A percentile compares a stretch with the other conserved stretches of the same genome.
Conservation (phyloP, 495 filamentous ascomycete genomes). For the Entonaema liquescens region DNA sequence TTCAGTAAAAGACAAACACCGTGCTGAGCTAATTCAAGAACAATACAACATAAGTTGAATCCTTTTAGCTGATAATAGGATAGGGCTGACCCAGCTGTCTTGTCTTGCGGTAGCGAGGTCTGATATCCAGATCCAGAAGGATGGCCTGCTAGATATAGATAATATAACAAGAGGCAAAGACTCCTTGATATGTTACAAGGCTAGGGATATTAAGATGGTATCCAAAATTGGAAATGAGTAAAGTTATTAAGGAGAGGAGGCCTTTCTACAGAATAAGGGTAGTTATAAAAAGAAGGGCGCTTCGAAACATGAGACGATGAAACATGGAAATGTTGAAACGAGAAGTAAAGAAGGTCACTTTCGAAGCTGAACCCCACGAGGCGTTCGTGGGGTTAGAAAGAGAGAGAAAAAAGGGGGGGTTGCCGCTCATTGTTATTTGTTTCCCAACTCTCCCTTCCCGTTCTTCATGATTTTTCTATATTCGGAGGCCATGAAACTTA, state of each 20-base stretch:
- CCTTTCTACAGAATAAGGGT: constrained; percentile 9
- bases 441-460: constrained; percentile 2
- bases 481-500: constrained; percentile 28
- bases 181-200: constrained; percentile 26
- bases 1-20: background rate
- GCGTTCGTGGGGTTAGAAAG: constrained; percentile 24
- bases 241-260: constrained; percentile 4
- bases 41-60: constrained; percentile 2
- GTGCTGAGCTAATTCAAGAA: background rate
- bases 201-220: constrained; percentile 1
- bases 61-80: constrained; percentile 19
- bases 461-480: constrained; percentile 33
- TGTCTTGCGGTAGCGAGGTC: constrained; percentile 15
- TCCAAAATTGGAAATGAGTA: constrained; percentile 20
- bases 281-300: constrained; percentile 42
- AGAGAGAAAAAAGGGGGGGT: background rate
- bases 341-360: constrained; percentile 5
- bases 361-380: constrained; percentile 14
- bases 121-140: constrained; percentile 22
- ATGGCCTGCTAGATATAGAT: constrained; percentile 9
- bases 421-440: background rate
- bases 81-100: constrained; percentile 11
- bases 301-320: constrained; percentile 45
- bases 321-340: constrained; percentile 37
- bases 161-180: constrained; percentile 11